Base-by-base conservation (phyloP, 2,329 filamentous ascomycete genomes). In the Neonectria hederae region DNA sequence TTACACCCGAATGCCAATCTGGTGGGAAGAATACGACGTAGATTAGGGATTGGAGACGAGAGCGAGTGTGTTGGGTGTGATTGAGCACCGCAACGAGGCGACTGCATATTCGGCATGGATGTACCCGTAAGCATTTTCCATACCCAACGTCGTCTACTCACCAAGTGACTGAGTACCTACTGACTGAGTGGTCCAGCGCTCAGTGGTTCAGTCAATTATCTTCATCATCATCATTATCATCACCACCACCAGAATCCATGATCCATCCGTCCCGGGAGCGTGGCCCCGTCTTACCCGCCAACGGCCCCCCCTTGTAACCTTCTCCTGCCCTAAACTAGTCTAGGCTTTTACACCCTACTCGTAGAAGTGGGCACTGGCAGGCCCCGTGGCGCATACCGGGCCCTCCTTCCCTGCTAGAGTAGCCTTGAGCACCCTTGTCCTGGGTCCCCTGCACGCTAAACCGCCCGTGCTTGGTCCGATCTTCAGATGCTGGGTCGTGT, bases 391-490 rank as follows among this genome's bases (percentile, higher is more conserved):
- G 57, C 51, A 53, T 30, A n/a, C 38, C 30, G 49, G 56, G 46
- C 9, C 46, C 51, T 51, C 49, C 30, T 43, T 22, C 48, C 43
- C n/a, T 48, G 35, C 28, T 40, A 43, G 24, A 62, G 48, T 24
- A 61, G 38, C 58, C 45, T 24, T 17, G 14, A 38, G 14, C 14
- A 38, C 14, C 58, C 45, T 24, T 19, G n/a, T 49, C 28, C 17
- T 32, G 4, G 17, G 5, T 10, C 64, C 70, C 70, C 69, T 72
- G 70, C 58, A 53, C 40, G 56, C 66, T 68, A 63, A 55, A 69
- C 54, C 65, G 66, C 62, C 63, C 58, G 60, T n/a, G 66, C 60
- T 62, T 72, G 70, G 72, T 65, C 63, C 74, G 74, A 76, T 76
- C 74, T 63, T 30, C 61, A 71, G 61, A 55, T 21, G 52, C 57